Base-by-base conservation (phyloP, 768 basidiomycete species). In the Termitomyces sp. region DNA sequence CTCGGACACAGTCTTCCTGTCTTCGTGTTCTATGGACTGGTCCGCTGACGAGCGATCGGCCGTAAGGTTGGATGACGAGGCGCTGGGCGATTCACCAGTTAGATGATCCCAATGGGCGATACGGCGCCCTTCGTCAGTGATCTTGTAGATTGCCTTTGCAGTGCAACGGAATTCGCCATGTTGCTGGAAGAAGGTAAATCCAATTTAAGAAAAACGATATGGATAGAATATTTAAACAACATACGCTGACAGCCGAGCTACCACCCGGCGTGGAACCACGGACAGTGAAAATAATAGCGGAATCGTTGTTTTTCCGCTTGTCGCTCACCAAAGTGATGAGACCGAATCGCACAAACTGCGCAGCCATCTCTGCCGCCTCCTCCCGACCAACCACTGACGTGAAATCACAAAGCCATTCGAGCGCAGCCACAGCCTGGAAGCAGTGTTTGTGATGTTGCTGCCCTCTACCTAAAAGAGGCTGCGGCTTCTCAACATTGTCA, bases 391-490 rank as follows among this genome's bases (percentile, higher is more conserved):
- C 93, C 38, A 96, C 93, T 1, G 96, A 97, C 0, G 97, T 94
- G 68, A 94, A 97, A 74, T 99, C 97, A 71, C 93, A 91, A 44
- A 99, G 85, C 97, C 97, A 99, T 75, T 98, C 96, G 58, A 98
- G 80, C 0, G 92, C 95, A 49, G 84, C 84, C 57, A 93, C 86
- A 24, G 97, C 95, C 33, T 87, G 78, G 71, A 99, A 98, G 68
- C 92, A 92, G 69, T 86, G 80, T 67, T 84, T 87, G 75, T 88
- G 85, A 7, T 75, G 66, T 0, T 79, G 73, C 57, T 80, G 73
- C 48, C 73, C 73, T 68, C 82, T 86, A 44, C 79, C 80, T 33
- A 80, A 65, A 1, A 84, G 72, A 3, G 84, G 84, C 44, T 83
- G 82, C 8, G 84, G 78, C 48, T 86, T 84, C 70, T 94, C 92